Base-by-base conservation (phyloP, 805 yeast genomes). In the Starmerella bombicola region DNA sequence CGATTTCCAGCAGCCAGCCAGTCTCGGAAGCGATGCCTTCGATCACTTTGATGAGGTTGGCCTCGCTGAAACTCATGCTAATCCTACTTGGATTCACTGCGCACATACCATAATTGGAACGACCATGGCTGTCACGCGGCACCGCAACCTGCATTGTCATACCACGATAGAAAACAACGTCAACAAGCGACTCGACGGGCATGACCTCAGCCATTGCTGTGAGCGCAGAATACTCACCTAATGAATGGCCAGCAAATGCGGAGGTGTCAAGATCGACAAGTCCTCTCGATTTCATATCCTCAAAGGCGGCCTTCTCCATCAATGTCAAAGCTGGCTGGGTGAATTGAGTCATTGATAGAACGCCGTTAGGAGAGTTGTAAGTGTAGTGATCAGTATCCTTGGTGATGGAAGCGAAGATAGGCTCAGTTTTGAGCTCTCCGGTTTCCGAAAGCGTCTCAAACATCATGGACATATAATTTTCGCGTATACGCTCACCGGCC, bases 61-160 rank as follows among this genome's bases (percentile, higher is more conserved):
- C 80, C 63, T 91, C 97, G 57, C 74, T 73, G 70, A 91, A 91
- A 13, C 95, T 81, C 41, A 80, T 67, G 42, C 81, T 75, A 48
- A 91, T 80, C 66, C 99, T 78, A 48, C 93, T 73, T 57, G 99
- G 99, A 69, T 93, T 91, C 44, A 88, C 86, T 40, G 99, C 99
- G 69, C 84, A 75, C 99, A 91, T 91, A 71, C 97, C 97, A 59
- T 91, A 91, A 71, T 91, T 91, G 45, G 98, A 91, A 68, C 97
- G 80, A 37, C 99, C 99, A 38, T 66, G 61, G 41, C 77, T 74
- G 65, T 91, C 99, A 69, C 99, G 80, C 61, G 97, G 97, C 52
- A 91, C 99, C 35, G 98, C 98, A 51, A 91, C 98, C 70, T 91
- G 98, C 99, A 91, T 91, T 37, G 99, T 93, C 97, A 91, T 91